phyloP scores from a whole-genome alignment of 148 eudicot species.

The Agrostemma githago region DNA sequence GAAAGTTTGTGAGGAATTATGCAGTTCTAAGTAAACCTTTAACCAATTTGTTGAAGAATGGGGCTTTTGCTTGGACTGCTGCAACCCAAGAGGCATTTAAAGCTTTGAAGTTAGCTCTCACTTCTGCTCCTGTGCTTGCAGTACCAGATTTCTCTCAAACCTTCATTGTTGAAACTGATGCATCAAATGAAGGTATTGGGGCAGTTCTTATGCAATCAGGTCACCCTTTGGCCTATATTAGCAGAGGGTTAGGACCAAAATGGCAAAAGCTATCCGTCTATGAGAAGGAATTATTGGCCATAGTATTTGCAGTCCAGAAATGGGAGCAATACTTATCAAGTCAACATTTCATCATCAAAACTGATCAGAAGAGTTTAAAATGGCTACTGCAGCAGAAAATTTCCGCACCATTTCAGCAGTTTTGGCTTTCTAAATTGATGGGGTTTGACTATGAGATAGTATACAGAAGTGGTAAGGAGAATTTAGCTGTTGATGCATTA shows the following conservation, averaged over 20 bases:
- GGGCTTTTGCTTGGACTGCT: neutral
- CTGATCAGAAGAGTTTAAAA: neutral
- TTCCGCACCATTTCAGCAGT: neutral
- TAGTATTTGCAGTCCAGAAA: neutral
- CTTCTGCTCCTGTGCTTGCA: neutral
- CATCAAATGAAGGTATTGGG: neutral
- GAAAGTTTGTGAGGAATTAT: conserved; percentile 1
- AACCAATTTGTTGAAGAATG: neutral
- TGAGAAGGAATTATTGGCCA: conserved; percentile 21
- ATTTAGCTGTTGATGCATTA: conserved; percentile 8
- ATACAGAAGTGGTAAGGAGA: neutral
- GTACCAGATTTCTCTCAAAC: neutral
- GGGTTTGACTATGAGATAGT: too few relatives aligned
- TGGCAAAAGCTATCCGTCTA: neutral
- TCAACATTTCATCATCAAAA: neutral
- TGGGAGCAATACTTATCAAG: conserved; percentile 11
- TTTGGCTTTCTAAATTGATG: too few relatives aligned
- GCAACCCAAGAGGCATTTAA: neutral
- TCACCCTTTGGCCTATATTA: conserved; percentile 9
- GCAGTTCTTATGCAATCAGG: conserved; percentile 12
- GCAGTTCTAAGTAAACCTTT: neutral
- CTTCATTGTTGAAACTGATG: conserved; percentile 16
- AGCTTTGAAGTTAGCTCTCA: neutral
- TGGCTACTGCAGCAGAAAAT: neutral
- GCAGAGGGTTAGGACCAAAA: neutral